Evolutionary conservation across 2,329 filamentous ascomycete species (phyloP).

Genomic region (Scytalidium lignicola): DNA sequence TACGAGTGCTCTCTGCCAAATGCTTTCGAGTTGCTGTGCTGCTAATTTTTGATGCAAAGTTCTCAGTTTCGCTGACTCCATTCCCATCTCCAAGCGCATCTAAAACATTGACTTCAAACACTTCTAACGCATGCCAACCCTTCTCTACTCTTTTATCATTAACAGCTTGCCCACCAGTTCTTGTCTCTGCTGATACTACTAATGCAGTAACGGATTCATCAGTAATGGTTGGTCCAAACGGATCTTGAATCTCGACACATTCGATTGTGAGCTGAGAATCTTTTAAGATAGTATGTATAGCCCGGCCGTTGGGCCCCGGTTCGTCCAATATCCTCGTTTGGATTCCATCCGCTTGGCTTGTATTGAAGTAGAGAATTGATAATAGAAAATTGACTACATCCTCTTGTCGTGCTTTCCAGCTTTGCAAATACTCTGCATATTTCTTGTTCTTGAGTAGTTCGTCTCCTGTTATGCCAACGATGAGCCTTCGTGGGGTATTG

Average conservation of each 20-base stretch:
- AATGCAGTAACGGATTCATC: slow-evolving; percentile 73
- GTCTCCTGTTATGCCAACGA: slow-evolving; percentile 85
- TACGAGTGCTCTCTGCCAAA: slow-evolving; percentile 21
- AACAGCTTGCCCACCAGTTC: slow-evolving; percentile 75
- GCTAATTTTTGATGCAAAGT: slow-evolving; percentile 81
- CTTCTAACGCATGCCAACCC: slow-evolving; percentile 69
- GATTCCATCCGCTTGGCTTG: slow-evolving; percentile 31
- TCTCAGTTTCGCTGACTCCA: slow-evolving; percentile 39
- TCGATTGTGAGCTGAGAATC: slow-evolving; percentile 60
- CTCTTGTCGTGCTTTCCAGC: slow-evolving; percentile 70
- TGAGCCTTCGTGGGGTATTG: slow-evolving; percentile 50
- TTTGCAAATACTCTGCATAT: slow-evolving; percentile 72
- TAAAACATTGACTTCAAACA: slow-evolving; percentile 87
- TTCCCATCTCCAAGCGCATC: slow-evolving; percentile 57
- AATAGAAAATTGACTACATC: slow-evolving; percentile 69
- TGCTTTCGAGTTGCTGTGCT: slow-evolving; percentile 75
- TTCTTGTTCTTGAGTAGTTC: slow-evolving; percentile 85
- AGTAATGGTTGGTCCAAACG: slow-evolving; percentile 86
- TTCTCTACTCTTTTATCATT: slow-evolving; percentile 75
- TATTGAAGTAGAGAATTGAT: slow-evolving; percentile 46
- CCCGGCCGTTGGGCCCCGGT: slow-evolving; percentile 38
- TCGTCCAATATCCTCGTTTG: slow-evolving; percentile 19
- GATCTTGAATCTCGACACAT: slow-evolving; percentile 80
- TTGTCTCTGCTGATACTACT: slow-evolving; percentile 84
- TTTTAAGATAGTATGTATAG: slow-evolving; percentile 53